These are phyloP conservation scores for Thalassiosira profunda DNA, from an alignment of 108 stramenopile species.

Conservation along the genomic window DNA sequence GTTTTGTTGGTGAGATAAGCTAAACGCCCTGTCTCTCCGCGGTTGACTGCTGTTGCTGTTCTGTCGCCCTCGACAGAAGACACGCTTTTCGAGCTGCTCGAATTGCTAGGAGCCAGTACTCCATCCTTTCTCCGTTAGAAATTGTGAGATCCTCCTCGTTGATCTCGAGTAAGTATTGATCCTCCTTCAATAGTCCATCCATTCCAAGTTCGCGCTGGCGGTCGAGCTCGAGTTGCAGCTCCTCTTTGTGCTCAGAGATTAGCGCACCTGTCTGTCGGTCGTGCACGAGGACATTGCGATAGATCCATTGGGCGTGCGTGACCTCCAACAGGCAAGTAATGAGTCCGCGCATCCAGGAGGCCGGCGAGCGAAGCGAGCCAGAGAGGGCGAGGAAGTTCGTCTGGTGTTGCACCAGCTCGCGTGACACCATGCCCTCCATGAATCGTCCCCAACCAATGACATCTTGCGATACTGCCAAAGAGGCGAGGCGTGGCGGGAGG, in stretches of 20 bases:
- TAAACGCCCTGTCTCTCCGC: no score
- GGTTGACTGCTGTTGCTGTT: no score
- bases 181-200: background rate
- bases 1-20: no score
- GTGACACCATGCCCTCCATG: constrained; percentile 17
- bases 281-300: background rate
- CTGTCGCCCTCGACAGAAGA: no score
- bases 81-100: background rate
- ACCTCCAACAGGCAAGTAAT: background rate
- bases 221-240: background rate
- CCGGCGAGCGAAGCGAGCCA: no score
- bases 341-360: background rate
- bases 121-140: background rate
- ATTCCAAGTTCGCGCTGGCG: background rate
- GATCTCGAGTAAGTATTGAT: background rate
- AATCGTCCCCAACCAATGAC: constrained; percentile 19
- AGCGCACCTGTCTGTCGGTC: background rate
- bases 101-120: background rate
- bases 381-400: no score
- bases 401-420: background rate
- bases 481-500: background rate
- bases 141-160: background rate
- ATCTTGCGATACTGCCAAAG: constrained; percentile 1
- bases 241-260: background rate
- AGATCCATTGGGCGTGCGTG: background rate